Evolutionary conservation across 805 yeast species (phyloP).

Genomic region (Saccharomycopsis sp.): DNA sequence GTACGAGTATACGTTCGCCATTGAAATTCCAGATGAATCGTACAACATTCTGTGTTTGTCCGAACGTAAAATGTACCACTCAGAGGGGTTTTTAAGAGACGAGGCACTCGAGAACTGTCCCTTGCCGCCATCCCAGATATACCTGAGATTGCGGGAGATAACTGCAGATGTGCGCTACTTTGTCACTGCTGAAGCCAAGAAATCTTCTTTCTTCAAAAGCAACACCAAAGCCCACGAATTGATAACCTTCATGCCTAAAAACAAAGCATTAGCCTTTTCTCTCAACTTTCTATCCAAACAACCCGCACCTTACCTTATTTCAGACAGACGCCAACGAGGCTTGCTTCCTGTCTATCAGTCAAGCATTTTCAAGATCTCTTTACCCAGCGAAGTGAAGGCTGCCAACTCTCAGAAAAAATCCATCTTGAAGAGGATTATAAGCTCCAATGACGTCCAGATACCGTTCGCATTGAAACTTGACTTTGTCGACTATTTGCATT

Average conservation of each 20-base stretch:
- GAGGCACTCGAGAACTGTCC: not conserved
- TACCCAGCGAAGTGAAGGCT: not conserved
- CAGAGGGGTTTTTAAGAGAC: not conserved
- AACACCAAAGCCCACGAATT: not conserved
- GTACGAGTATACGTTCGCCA: not conserved
- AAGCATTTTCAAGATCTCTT: not conserved
- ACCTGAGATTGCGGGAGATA: not conserved
- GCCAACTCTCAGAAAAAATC: not conserved
- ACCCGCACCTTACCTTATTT: not conserved
- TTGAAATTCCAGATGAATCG: not conserved
- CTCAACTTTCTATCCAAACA: not conserved
- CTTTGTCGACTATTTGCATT: not conserved
- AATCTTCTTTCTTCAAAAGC: not conserved
- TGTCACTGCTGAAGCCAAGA: not conserved
- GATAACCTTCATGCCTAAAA: not conserved
- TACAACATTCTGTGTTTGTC: not conserved
- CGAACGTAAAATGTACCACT: not conserved
- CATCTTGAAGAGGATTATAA: not conserved
- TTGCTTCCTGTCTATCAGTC: not conserved
- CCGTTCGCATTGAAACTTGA: not conserved
- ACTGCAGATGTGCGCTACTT: not conserved
- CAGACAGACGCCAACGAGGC: not conserved
- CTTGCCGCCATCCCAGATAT: not conserved
- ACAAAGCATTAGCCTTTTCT: not conserved
- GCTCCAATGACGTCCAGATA: not conserved